Evolutionary conservation across 148 eudicot genomes (phyloP), one percentile per base, ranked within the genome.

Genomic region (Nepenthes gracilis): DNA sequence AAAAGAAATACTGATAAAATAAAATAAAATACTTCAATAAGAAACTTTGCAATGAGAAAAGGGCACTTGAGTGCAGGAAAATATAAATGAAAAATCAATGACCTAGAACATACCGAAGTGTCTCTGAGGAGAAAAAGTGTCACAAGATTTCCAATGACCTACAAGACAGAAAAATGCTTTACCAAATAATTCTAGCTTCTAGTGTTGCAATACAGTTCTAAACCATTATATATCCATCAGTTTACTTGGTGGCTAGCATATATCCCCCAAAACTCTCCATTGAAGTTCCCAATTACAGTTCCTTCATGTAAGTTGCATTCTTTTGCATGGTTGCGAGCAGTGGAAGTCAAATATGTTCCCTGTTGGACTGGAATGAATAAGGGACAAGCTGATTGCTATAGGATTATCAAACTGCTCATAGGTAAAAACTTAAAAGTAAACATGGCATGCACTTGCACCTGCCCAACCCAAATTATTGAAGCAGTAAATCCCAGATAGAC

Each of bases 341-440:
- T 67, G 62, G 95, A 86, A 47, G 99, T 93, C 72, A 93, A 84
- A 75, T 93, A 93, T 64, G 99, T 88, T 58, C 99, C 99, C 99
- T 92, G 79, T 67, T 54, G 67, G 53, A 48, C 65, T 69, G 65
- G 57, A 12, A 36, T 35, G 43, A n/a, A 54, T 2, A 8, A 55
- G 32, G 12, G 23, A 55, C 6, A 6, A 2, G 23, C 11, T 32
- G 58, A 11, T 32, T 5, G 4, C 1, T 55, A 10, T 8, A 9
- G 1, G 32, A 51, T 35, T 52, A 11, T n/a, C 35, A 53, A 23
- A 55, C n/a, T 2, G 1, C 9, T 33, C 36, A 40, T 57, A 33
- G 8, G 52, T 9, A 8, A 51, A 53, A 36, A 23, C 23, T 13
- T 9, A 54, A 51, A 75, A 51, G 33, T 1, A 61, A 57, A 52